A percentile compares a stretch with the other conserved stretches of the same genome.
phyloP scores from a whole-genome alignment of 2,329 filamentous ascomycete species.

The Aspergillus cejpii region DNA sequence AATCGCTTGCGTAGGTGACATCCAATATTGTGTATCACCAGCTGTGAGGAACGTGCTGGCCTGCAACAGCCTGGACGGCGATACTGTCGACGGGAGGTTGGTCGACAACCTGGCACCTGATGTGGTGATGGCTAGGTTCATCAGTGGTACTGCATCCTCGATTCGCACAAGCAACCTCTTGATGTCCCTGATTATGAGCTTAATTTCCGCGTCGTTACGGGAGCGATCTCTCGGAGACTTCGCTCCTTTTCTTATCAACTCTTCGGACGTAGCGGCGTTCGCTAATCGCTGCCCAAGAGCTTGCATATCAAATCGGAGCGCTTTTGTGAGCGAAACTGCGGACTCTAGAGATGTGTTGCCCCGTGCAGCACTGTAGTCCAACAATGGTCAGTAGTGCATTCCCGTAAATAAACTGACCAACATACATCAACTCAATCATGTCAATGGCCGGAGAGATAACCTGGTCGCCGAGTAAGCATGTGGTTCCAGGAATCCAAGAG shows the following conservation, averaged over 20 bases:
- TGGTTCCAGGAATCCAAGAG: neutral
- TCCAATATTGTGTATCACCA: slow-evolving; percentile 75
- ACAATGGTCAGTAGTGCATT: neutral
- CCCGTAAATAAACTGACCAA: slow-evolving; percentile 1
- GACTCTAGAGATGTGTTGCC: slow-evolving; percentile 79
- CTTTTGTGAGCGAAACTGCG: slow-evolving; percentile 73
- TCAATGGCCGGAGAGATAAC: slow-evolving; percentile 87
- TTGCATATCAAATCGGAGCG: slow-evolving; percentile 76
- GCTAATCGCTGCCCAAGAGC: slow-evolving; percentile 68
- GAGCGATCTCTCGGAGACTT: slow-evolving; percentile 43
- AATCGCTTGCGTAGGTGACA: slow-evolving; percentile 55
- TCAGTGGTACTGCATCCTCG: slow-evolving; percentile 82
- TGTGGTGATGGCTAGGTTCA: slow-evolving; percentile 89
- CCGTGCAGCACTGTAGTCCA: slow-evolving; percentile 52
- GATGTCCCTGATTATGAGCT: slow-evolving; percentile 66
- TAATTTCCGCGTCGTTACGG: slow-evolving; percentile 58
- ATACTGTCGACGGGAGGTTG: slow-evolving; percentile 71
- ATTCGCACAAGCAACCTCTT: slow-evolving; percentile 68
- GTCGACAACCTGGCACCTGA: slow-evolving; percentile 83
- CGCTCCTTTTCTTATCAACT: slow-evolving; percentile 28
- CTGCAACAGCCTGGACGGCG: slow-evolving; percentile 82
- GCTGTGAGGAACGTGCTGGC: slow-evolving; percentile 85
- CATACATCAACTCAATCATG: slow-evolving; percentile 80
- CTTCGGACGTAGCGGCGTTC: slow-evolving; percentile 59
- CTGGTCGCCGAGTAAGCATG: slow-evolving; percentile 35